Evolutionary conservation across 2,329 filamentous ascomycete species (phyloP).

Genomic region (Pseudogymnoascus sp.): DNA sequence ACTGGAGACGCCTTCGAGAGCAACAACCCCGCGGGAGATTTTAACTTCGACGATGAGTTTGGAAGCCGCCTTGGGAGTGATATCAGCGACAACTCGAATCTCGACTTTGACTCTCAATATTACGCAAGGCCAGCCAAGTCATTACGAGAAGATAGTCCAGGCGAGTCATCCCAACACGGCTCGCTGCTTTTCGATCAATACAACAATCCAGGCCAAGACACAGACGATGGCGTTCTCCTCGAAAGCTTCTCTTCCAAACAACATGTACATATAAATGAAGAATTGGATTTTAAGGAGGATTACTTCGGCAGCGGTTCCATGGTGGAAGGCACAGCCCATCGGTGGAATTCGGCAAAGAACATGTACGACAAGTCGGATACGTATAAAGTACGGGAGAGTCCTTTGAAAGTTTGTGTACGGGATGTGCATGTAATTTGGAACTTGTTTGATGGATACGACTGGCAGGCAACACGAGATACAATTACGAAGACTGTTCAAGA

Average conservation of each 20-base stretch:
- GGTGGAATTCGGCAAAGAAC: constrained; percentile 74
- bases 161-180: constrained; percentile 23
- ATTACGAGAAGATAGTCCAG: constrained; percentile 43
- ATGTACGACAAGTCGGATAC: constrained; percentile 63
- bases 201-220: constrained; percentile 30
- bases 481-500: constrained; percentile 85
- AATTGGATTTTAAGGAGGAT: constrained; percentile 69
- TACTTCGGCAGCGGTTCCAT: constrained; percentile 63
- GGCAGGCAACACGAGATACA: constrained; percentile 77
- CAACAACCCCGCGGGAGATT: constrained; percentile 54
- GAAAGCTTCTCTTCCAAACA: constrained; percentile 35
- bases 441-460: constrained; percentile 95
- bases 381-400: constrained; percentile 56
- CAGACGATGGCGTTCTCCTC: constrained; percentile 40
- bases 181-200: constrained; percentile 24
- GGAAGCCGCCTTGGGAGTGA: constrained; percentile 46
- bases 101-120: constrained; percentile 40
- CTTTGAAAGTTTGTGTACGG: constrained; percentile 70
- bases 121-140: constrained; percentile 34
- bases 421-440: constrained; percentile 97
- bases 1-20: constrained; percentile 74
- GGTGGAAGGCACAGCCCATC: constrained; percentile 61
- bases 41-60: constrained; percentile 59
- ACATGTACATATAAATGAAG: constrained; percentile 47
- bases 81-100: constrained; percentile 32